Conservation (phyloP, 164 flowering plant species). For the Macadamia integrifolia region DNA sequence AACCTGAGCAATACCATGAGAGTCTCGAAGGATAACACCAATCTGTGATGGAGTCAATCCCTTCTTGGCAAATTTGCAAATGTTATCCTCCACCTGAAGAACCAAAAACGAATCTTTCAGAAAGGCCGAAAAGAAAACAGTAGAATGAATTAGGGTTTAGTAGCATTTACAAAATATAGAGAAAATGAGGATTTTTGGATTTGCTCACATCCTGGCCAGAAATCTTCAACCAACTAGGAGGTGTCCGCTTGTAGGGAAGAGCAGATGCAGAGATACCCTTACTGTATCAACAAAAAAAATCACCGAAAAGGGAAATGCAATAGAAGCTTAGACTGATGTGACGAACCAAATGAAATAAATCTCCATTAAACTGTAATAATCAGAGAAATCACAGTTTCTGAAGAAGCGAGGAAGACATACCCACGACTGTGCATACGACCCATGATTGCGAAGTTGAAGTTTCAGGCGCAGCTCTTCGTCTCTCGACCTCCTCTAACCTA, state of each 20-base stretch:
- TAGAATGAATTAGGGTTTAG: not conserved
- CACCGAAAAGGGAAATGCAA: not conserved
- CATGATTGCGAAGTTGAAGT: not conserved
- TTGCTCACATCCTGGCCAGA: slow-evolving; percentile 34
- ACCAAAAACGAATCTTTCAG: not conserved
- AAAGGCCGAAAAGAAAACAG: not conserved
- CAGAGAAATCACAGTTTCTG: not conserved
- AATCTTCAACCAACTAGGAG: slow-evolving; percentile 58
- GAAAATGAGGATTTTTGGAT: not conserved
- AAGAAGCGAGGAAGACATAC: not conserved
- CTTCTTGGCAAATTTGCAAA: slow-evolving; percentile 90
- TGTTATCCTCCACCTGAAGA: slow-evolving; percentile 74
- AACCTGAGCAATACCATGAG: slow-evolving; percentile 91
- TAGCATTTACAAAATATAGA: not conserved
- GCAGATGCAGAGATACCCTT: slow-evolving; percentile 89
- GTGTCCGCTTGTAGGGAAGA: slow-evolving; percentile 74
- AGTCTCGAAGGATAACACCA: slow-evolving; percentile 90
- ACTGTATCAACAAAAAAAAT: slow-evolving; percentile 27
- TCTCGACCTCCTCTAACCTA: not conserved
- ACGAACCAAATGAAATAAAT: not conserved
- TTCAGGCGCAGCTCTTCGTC: not conserved
- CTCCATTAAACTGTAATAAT: not conserved
- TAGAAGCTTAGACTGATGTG: not conserved
- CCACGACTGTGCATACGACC: slow-evolving; percentile 8
- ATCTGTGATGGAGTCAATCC: slow-evolving; percentile 92